phyloP scores from a whole-genome alignment of 768 basidiomycete genomes.

The Mycena floridula region DNA sequence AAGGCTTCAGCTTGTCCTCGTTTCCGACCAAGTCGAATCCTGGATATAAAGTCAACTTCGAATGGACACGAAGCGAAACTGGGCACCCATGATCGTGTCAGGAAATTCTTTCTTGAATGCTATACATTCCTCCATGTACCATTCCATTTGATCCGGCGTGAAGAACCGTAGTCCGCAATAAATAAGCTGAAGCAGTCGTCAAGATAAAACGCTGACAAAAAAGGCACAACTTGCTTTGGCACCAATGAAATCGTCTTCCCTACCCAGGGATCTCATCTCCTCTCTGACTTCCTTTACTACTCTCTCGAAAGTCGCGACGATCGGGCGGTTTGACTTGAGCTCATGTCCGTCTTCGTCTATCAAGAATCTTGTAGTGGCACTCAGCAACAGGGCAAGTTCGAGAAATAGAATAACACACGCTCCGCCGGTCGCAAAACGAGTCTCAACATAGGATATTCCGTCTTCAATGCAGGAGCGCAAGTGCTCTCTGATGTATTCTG shows the following conservation, averaged over 20 bases:
- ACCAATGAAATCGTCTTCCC: slow-evolving; percentile 59
- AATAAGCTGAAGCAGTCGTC: slow-evolving; percentile 45
- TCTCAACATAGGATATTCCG: slow-evolving; percentile 67
- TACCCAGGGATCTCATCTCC: slow-evolving; percentile 43
- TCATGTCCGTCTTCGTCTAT: not conserved
- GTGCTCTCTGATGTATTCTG: slow-evolving; percentile 57
- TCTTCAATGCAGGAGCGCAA: slow-evolving; percentile 58
- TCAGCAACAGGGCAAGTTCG: too few relatives aligned
- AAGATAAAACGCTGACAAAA: not conserved
- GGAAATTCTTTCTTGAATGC: slow-evolving; percentile 69
- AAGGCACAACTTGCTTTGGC: slow-evolving; percentile 40
- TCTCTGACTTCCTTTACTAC: slow-evolving; percentile 47
- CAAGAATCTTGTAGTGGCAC: not conserved
- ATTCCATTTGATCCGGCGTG: slow-evolving; percentile 48
- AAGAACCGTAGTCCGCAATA: slow-evolving; percentile 59
- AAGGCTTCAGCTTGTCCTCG: slow-evolving; percentile 54
- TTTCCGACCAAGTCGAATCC: slow-evolving; percentile 81
- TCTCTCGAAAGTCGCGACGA: slow-evolving; percentile 47
- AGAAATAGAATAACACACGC: too few relatives aligned
- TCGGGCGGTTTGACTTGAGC: slow-evolving; percentile 42
- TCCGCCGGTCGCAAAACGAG: slow-evolving; percentile 55
- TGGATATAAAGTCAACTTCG: slow-evolving; percentile 15
- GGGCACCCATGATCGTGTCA: slow-evolving; percentile 56
- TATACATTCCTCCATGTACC: slow-evolving; percentile 72
- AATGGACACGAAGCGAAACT: not conserved